phyloP scores from a whole-genome alignment of 768 basidiomycete species.

The Leccinum subgranulosum region DNA sequence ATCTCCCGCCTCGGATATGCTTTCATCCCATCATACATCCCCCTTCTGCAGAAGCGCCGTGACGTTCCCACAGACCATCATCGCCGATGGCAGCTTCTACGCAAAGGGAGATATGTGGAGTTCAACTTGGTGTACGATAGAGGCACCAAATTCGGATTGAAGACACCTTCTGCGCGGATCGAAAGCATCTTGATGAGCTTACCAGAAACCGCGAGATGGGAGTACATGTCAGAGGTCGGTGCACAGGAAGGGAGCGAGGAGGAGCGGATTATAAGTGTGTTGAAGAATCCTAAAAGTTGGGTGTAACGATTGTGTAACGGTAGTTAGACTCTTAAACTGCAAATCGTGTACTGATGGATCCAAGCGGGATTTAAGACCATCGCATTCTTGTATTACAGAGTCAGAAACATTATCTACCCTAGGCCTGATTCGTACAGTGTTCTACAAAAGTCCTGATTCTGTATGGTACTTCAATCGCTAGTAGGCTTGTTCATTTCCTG shows the following conservation, averaged over 20 bases:
- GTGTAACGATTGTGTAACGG: constrained; percentile 37
- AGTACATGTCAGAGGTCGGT: constrained; percentile 80
- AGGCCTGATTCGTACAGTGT: not conserved
- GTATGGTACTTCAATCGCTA: not conserved
- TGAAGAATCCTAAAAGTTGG: constrained; percentile 68
- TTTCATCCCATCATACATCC: constrained; percentile 88
- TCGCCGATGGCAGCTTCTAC: constrained; percentile 89
- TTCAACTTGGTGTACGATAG: constrained; percentile 88
- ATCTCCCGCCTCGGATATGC: constrained; percentile 69
- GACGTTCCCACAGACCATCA: constrained; percentile 61
- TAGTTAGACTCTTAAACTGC: not conserved
- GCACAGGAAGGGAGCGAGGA: constrained; percentile 61
- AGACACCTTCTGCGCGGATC: constrained; percentile 80
- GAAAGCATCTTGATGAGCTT: constrained; percentile 91
- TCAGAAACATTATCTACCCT: not conserved
- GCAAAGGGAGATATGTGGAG: constrained; percentile 92
- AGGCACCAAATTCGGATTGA: constrained; percentile 84
- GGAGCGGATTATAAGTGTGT: constrained; percentile 54
- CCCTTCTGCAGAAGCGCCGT: constrained; percentile 67
- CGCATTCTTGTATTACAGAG: not conserved
- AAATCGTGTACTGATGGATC: no score
- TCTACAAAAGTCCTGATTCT: not conserved
- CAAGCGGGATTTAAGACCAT: not conserved
- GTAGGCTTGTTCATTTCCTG: constrained; percentile 49
- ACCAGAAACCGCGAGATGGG: constrained; percentile 86